These are phyloP conservation scores for Pseudogymnoascus verrucosus DNA, from an alignment of 2,329 filamentous ascomycete species.

Conservation along the genomic window DNA sequence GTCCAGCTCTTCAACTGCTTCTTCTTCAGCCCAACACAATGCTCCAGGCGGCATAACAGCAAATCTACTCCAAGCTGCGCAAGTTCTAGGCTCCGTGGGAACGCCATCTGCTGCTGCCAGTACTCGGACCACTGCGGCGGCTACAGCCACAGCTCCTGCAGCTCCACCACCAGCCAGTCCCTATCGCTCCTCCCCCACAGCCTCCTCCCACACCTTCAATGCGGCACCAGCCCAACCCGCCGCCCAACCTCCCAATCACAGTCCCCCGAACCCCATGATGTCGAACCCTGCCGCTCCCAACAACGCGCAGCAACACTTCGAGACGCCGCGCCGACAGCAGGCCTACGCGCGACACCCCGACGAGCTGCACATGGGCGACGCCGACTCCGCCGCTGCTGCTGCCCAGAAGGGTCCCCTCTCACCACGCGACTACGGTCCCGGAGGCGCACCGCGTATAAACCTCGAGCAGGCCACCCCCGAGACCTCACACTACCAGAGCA, in stretches of 20 bases:
- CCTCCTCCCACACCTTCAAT: conserved; percentile 21
- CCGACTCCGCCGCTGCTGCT: conserved; percentile 28
- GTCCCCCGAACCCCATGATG: conserved; percentile 18
- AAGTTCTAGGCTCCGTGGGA: conserved; percentile 24
- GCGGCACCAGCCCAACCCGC: conserved; percentile 28
- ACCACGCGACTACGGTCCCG: conserved; percentile 39
- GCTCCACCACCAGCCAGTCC: conserved; percentile 38
- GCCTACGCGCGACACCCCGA: conserved; percentile 42
- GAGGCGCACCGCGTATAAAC: conserved; percentile 46
- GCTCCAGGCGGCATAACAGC: conserved; percentile 19
- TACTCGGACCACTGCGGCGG: conserved; percentile 15
- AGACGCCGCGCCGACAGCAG: conserved; percentile 40
- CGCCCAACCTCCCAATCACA: conserved; percentile 21
- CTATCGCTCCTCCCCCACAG: conserved; percentile 30
- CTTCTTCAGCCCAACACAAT: conserved; percentile 20
- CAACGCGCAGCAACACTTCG: conserved; percentile 38
- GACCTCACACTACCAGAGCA: conserved; percentile 37
- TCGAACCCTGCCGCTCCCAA: conserved; percentile 30
- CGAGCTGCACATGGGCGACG: conserved; percentile 42
- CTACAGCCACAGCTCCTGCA: conserved; percentile 17
- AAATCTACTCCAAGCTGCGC: conserved; percentile 24
- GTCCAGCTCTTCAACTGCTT: conserved; percentile 10
- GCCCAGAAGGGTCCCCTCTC: conserved; percentile 24
- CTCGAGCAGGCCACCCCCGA: conserved; percentile 49
- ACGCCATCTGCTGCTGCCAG: conserved; percentile 19